Base-by-base conservation (phyloP, 108 stramenopile species). In the Nitzschia palea region DNA sequence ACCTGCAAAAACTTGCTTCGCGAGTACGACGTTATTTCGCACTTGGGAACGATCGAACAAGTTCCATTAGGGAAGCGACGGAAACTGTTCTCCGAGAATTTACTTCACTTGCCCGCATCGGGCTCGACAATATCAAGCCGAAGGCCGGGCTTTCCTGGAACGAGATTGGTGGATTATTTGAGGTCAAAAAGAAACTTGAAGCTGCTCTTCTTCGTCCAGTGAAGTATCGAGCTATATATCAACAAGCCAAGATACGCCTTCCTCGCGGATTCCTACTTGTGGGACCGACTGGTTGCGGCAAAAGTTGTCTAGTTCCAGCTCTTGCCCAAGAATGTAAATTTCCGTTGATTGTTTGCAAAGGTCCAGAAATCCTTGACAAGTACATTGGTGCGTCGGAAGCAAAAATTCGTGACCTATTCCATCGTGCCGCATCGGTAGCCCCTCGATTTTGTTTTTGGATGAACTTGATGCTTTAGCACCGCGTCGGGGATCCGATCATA, bases 311-410 rank as follows among this genome's bases (percentile, higher is more conserved):
- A 29, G 91, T 96, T 4, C 87, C 93, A 18, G 90, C 96, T 4
- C 85, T 97, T 37, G 98, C 95, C 29, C 74, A 86, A 55, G 71
- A 73, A 32, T 88, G 91, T 65, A 88, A 88, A 17, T 83, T 92
- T 47, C 90, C 90, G 37, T 77, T 98, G 59, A 80, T 99, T 22
- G 82, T 84, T 42, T 96, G 95, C 56, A 87, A 81, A 47, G 97
- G 98, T 18, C 94, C 98, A 12, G 97, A 99, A 78, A 62, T 99
- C n/a, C 79, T 99, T 6, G 95, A 98, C 70, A 97, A 96, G 51
- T 98, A 96, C 68, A 98, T 99, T 55, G 98, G 98, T 14, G 97
- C 96, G 3, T 94, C 92, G 20, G 97, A 99, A 68, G 91, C 95
- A n/a, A 96, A 96, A 48, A 92, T 99, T 23, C 89, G 97, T 32